Percentiles rank a stretch among this genome's conserved stretches.
These are phyloP conservation scores for Microbotryum saponariae DNA, from an alignment of 1,284 basidiomycete species.

Conservation along the genomic window DNA sequence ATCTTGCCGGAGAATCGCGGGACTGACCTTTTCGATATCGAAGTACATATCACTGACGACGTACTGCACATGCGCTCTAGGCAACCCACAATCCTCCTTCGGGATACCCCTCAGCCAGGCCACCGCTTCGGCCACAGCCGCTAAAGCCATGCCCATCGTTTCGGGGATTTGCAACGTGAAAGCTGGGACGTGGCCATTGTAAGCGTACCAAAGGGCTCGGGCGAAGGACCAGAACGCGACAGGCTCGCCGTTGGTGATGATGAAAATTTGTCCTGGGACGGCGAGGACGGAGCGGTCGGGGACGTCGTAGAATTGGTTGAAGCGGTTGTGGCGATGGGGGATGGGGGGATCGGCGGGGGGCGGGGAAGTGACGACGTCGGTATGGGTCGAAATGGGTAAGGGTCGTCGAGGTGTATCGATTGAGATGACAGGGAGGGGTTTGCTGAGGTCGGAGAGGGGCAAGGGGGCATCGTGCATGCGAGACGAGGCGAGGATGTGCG, in stretches of 20 bases:
- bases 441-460: conserved; percentile 46
- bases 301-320: conserved; percentile 47
- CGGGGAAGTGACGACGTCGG: conserved; percentile 4
- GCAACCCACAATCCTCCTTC: conserved; percentile 54
- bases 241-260: conserved; percentile 96
- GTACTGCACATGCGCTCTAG: conserved; percentile 61
- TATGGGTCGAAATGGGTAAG: conserved; percentile 28
- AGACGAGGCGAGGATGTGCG: conserved; percentile 89
- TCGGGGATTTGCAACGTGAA: conserved; percentile 56
- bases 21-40: conserved; percentile 72
- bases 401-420: conserved; percentile 21
- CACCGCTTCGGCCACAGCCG: conserved; percentile 62
- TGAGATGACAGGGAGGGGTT: conserved; percentile 54
- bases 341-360: conserved; percentile 53
- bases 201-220: conserved; percentile 68
- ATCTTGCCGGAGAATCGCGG: too few relatives aligned
- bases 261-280: conserved; percentile 80
- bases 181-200: conserved; percentile 53
- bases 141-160: conserved; percentile 52
- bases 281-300: conserved; percentile 4
- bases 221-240: conserved; percentile 94
- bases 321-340: conserved; percentile 40
- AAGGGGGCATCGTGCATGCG: conserved; percentile 51
- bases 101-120: conserved; percentile 60
- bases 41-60: conserved; percentile 63